Evolutionary conservation across 2,329 filamentous ascomycete genomes (phyloP), one percentile per base, ranked within the genome.

Genomic region (Aureobasidium subglaciale): DNA sequence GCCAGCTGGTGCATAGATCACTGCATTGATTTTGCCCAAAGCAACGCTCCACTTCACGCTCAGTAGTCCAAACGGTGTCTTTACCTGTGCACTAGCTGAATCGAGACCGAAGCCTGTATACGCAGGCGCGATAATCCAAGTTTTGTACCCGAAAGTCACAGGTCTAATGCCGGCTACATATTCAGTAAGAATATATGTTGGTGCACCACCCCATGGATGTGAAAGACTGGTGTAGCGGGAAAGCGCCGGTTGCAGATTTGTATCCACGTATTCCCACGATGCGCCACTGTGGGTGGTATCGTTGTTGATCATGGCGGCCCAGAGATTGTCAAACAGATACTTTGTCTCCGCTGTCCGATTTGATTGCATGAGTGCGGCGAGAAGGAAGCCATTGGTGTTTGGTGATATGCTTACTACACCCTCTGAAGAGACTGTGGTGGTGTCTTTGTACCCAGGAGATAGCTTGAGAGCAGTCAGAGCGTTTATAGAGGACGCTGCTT

Each of bases 131-230:
- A 68, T 60, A 16, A 60, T 55, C 66, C 65, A 70, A 5, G 59
- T 65, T 53, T 57, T 57, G 41, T 64, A 66, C 5, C 66, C 66
- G 11, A 65, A 64, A 37, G 37, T 41, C 10, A 59, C 56, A 34
- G 64, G 55, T 10, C 59, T 56, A 2, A 71, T 46, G 0, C 68
- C 69, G 3, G 65, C 58, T 5, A 67, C 62, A 59, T 66, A 71
- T 34, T 71, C 67, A 2, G 65, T 75, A 13, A 77, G 54, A 2
- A 77, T 60, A 42, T 76, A 77, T 7, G 74, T 76, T 2, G 74
- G 70, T 5, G 73, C 74, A 0, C 68, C 72, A 29, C 73, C 70
- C 75, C 74, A 77, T 0, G 73, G 73, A 57, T 77, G 74, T 1
- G 66, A 63, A 1, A 75, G 61, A 38, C 69, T 73, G 1, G 75